phyloP scores from a whole-genome alignment of 352 stramenopile genomes.

The Globisporangium abappressorium region DNA sequence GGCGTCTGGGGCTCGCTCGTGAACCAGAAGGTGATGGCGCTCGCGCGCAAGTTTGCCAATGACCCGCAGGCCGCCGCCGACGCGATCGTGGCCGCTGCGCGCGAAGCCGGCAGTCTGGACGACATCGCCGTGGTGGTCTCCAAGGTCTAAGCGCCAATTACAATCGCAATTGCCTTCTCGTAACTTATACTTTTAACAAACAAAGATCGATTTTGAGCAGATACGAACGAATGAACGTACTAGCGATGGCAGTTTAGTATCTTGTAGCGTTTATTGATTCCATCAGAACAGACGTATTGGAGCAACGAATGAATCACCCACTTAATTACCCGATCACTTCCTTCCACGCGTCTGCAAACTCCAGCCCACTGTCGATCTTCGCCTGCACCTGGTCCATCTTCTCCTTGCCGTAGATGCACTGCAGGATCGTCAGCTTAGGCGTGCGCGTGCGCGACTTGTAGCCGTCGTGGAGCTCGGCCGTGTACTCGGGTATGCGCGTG shows the following conservation, averaged over 20 bases:
- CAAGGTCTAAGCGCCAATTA: constrained; percentile 24
- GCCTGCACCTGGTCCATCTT: constrained; percentile 34
- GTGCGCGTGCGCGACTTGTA: constrained; percentile 43
- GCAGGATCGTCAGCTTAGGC: constrained; percentile 48
- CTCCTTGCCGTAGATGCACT: constrained; percentile 51
- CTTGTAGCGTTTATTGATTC: background rate
- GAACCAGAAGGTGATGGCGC: constrained; percentile 53
- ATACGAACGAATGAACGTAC: background rate
- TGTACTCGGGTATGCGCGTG: constrained; percentile 50
- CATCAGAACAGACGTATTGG: background rate
- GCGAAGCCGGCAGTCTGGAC: constrained; percentile 54
- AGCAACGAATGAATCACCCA: no score
- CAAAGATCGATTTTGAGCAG: constrained; percentile 11
- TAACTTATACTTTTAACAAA: constrained; percentile 9
- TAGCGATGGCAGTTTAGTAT: background rate
- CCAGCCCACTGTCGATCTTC: constrained; percentile 37
- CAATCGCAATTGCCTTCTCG: background rate
- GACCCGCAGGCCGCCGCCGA: constrained; percentile 44
- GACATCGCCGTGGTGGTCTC: constrained; percentile 64
- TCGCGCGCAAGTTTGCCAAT: constrained; percentile 29
- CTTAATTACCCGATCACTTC: background rate
- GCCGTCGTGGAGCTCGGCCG: constrained; percentile 40
- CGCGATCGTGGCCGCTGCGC: constrained; percentile 47
- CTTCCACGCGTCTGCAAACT: constrained; percentile 47
- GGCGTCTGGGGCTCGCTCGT: constrained; percentile 69